These are phyloP conservation scores for Agaricus subrufescens DNA, from an alignment of 768 basidiomycete species.

Conservation along the genomic window DNA sequence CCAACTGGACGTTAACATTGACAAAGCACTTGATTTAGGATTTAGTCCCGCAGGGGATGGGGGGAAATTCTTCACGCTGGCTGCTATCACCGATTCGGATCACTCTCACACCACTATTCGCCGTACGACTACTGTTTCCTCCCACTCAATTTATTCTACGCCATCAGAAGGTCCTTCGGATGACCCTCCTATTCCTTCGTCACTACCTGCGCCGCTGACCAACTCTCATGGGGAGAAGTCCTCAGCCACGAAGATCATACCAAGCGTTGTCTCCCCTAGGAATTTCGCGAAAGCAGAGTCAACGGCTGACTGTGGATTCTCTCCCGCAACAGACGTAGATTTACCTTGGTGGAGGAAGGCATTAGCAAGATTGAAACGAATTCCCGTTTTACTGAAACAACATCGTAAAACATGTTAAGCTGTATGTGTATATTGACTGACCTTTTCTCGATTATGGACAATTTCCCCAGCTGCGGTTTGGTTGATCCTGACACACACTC, in stretches of 20 bases:
- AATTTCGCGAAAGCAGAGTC: slow-evolving; percentile 17
- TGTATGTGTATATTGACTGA: background rate
- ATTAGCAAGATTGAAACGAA: slow-evolving; percentile 7
- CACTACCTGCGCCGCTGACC: slow-evolving; percentile 19
- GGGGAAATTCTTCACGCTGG: background rate
- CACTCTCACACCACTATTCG: slow-evolving; percentile 1
- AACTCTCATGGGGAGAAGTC: slow-evolving; percentile 2
- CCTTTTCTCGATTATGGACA: background rate
- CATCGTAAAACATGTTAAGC: slow-evolving; percentile 3
- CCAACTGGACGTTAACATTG: slow-evolving; percentile 6
- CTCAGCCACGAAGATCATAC: background rate
- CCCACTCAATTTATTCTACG: background rate
- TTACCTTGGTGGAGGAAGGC: slow-evolving; percentile 14
- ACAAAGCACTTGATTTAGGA: slow-evolving; percentile 8
- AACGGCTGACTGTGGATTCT: background rate
- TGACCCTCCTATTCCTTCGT: slow-evolving; percentile 26
- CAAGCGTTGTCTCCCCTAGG: slow-evolving; percentile 20
- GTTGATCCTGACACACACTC: background rate
- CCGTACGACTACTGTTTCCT: slow-evolving; percentile 3
- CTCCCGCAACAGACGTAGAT: background rate
- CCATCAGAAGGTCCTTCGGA: slow-evolving; percentile 17
- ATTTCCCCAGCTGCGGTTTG: background rate
- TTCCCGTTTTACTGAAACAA: slow-evolving; percentile 4
- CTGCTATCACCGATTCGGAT: slow-evolving; percentile 1
- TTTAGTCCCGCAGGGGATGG: slow-evolving; percentile 3